A percentile compares a stretch with the other conserved stretches of the same genome.
phyloP scores from a whole-genome alignment of 148 eudicot species.

The Euryodendron excelsum region DNA sequence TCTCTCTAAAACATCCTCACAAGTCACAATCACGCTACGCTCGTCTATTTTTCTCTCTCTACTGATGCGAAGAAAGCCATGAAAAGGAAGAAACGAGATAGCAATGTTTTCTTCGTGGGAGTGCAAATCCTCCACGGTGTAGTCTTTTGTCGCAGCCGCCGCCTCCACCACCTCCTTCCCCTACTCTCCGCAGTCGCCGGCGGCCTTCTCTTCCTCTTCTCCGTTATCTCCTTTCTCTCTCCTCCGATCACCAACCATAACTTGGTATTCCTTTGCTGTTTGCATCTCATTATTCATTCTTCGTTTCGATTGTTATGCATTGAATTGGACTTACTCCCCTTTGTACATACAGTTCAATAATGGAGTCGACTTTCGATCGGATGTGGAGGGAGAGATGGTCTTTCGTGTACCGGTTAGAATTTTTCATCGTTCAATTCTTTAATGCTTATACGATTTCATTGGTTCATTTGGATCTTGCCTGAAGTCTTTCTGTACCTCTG shows the following conservation, averaged over 20 bases:
- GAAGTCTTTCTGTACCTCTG: background rate
- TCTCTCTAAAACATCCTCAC: conserved; percentile 18
- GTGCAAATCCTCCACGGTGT: conserved; percentile 9
- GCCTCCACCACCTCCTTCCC: conserved; percentile 30
- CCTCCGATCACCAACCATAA: conserved; percentile 43
- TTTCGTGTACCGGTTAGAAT: conserved; percentile 36
- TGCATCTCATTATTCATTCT: background rate
- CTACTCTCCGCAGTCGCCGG: conserved; percentile 39
- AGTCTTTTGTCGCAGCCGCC: conserved; percentile 29
- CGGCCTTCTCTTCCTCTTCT: conserved; percentile 36
- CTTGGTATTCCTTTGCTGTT: conserved; percentile 18
- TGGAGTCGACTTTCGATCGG: conserved; percentile 17
- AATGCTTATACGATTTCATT: background rate
- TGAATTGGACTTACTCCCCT: conserved; percentile 1
- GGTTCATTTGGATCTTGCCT: background rate
- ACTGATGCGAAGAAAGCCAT: background rate
- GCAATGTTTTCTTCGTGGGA: background rate
- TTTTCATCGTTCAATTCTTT: background rate
- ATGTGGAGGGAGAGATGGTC: conserved; percentile 19
- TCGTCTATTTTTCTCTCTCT: conserved; percentile 1
- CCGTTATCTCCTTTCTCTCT: conserved; percentile 45
- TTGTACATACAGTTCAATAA: conserved; percentile 29
- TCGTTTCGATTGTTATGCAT: background rate
- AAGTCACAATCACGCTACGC: conserved; percentile 8
- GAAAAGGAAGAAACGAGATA: conserved; percentile 28